Evolutionary conservation across 192 early-diverging fungal genomes (phyloP), one percentile per base, ranked within the genome.

Genomic region (Powellomyces hirtus): DNA sequence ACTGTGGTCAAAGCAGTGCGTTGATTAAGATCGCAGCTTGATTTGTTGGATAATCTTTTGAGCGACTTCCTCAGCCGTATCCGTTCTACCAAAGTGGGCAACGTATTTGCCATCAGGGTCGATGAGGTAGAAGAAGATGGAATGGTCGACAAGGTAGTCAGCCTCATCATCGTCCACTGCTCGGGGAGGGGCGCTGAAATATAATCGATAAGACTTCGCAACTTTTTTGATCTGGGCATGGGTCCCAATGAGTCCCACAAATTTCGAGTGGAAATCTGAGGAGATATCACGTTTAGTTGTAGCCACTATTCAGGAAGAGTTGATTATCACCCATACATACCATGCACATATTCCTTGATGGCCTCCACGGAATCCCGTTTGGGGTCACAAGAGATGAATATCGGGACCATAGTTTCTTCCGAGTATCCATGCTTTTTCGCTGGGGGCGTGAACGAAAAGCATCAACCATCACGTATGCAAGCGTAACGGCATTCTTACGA

Each of bases 71-170:
- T 91, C 88, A 6, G 82, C 77, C 11, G 83, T 83, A 38, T 89
- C 81, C 44, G 93, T 91, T 72, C 89, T 91, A 29, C 94, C 92
- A 76, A 93, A 99, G 36, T 91, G 91, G 20, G 93, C 92, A 24
- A 95, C 79, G 75, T 96, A 99, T 57, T 85, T 68, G 38, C 95
- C 95, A 50, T 94, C 86, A 7, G 92, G 94, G 53, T 90, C 89
- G 85, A 99, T 92, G 44, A 99, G 77, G 74, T 98, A 99, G 66
- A 97, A 96, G 78, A 97, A 99, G 72, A 99, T 99, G 38, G 93
- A 94, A 72, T 99, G 97, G 65, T 99, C 97, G 13, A 99, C 97
- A 37, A 99, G 75, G 71, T 99, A 99, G 70, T 99, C 95, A 56
- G 91, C 86, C 34, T 91, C 91, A 14, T 89, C 87, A 44, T 87